These are phyloP conservation scores for Phytophthora capsici DNA, from an alignment of 352 stramenopile genomes.

Conservation along the genomic window DNA sequence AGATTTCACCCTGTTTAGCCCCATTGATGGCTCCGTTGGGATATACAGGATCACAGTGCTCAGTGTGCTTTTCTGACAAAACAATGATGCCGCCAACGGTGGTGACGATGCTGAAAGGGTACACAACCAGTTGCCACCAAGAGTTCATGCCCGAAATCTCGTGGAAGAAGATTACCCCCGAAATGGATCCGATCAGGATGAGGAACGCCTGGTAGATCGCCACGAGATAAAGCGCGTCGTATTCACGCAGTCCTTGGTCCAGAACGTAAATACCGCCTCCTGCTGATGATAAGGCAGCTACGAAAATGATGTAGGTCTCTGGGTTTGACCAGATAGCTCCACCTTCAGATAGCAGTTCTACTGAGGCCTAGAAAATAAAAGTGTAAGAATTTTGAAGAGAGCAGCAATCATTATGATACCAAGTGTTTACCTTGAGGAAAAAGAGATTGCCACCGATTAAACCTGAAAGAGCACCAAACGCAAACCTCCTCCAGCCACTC, in stretches of 20 bases:
- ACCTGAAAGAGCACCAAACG: constrained; percentile 79
- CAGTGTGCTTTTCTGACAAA: constrained; percentile 81
- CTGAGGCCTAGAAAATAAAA: constrained; percentile 56
- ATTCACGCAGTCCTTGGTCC: constrained; percentile 77
- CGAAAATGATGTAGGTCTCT: constrained; percentile 84
- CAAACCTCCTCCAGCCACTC: constrained; percentile 80
- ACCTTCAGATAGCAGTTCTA: constrained; percentile 82
- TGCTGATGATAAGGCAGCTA: constrained; percentile 62
- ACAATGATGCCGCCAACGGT: constrained; percentile 84
- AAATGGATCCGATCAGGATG: constrained; percentile 86
- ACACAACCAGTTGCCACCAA: constrained; percentile 83
- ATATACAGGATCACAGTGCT: constrained; percentile 48
- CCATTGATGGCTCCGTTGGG: constrained; percentile 40
- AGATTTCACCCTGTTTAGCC: constrained; percentile 50
- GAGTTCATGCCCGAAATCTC: constrained; percentile 83
- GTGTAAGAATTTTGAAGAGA: not conserved
- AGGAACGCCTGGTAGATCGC: constrained; percentile 88
- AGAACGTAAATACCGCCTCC: constrained; percentile 85
- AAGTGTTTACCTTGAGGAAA: constrained; percentile 78
- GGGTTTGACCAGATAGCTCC: constrained; percentile 64
- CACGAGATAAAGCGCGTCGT: constrained; percentile 88
- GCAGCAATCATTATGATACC: not conserved
- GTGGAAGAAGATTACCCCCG: constrained; percentile 89
- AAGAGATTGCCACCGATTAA: constrained; percentile 87
- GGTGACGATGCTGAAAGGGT: constrained; percentile 79